These are phyloP conservation scores for Zygosaccharomyces gambellarensis DNA, from an alignment of 805 yeast genomes.

Conservation along the genomic window DNA sequence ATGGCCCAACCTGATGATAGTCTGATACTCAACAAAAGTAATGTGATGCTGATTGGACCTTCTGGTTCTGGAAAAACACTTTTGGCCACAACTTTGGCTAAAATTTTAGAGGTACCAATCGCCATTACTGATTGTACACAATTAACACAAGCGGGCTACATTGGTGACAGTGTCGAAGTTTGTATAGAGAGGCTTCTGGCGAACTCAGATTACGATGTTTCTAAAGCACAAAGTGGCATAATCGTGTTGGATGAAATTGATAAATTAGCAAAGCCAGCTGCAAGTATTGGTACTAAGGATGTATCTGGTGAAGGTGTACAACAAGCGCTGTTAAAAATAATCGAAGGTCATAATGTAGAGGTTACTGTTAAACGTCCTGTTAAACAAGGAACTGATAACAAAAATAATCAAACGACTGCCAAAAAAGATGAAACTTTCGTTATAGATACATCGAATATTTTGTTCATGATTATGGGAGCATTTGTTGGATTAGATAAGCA, in stretches of 20 bases:
- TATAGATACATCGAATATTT: slow-evolving; percentile 51
- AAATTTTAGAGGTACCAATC: slow-evolving; percentile 49
- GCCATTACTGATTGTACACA: slow-evolving; percentile 60
- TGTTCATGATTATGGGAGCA: slow-evolving; percentile 58
- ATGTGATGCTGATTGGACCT: slow-evolving; percentile 53
- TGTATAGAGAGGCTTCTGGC: slow-evolving; percentile 50
- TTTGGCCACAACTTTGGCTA: slow-evolving; percentile 51
- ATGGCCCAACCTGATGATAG: slow-evolving; percentile 34
- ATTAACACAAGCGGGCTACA: slow-evolving; percentile 59
- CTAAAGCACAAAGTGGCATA: slow-evolving; percentile 51
- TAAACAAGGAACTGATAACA: slow-evolving; percentile 20
- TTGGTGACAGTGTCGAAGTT: slow-evolving; percentile 59
- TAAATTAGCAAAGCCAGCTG: slow-evolving; percentile 48
- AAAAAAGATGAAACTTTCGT: slow-evolving; percentile 42
- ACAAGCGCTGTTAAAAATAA: slow-evolving; percentile 51
- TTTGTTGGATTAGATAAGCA: slow-evolving; percentile 54
- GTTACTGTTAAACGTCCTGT: slow-evolving; percentile 44
- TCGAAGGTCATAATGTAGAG: slow-evolving; percentile 53
- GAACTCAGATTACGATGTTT: slow-evolving; percentile 48
- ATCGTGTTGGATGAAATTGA: slow-evolving; percentile 58
- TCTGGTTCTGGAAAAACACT: slow-evolving; percentile 61
- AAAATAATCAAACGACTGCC: slow-evolving; percentile 31
- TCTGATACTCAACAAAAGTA: slow-evolving; percentile 51
- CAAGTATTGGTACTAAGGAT: slow-evolving; percentile 47
- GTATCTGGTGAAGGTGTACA: slow-evolving; percentile 65